Percentiles rank a stretch among this genome's conserved stretches.
Evolutionary conservation across 75 land plant genomes (phyloP).

Genomic region (Pseudotsuga menziesii): DNA sequence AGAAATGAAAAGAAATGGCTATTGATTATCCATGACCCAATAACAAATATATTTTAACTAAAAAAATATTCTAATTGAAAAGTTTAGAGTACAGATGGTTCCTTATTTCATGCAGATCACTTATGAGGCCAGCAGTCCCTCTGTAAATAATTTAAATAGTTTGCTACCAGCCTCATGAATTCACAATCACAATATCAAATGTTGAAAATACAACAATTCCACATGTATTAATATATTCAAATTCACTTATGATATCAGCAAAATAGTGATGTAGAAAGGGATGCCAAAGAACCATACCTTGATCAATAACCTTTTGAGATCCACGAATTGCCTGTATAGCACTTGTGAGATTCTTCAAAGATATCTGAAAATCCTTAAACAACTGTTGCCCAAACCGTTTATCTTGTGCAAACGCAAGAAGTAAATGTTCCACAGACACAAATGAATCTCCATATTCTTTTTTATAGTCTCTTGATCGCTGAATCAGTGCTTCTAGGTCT

Average conservation of each 20-base stretch:
- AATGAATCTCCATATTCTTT: conserved; percentile 84
- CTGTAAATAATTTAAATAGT: not conserved
- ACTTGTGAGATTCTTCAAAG: conserved; percentile 51
- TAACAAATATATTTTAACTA: not conserved
- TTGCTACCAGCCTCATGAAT: not conserved
- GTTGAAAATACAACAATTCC: not conserved
- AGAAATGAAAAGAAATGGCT: not conserved
- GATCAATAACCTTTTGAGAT: conserved; percentile 77
- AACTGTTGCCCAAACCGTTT: conserved; percentile 85
- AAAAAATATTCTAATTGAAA: not conserved
- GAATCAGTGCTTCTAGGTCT: conserved; percentile 63
- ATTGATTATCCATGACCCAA: not conserved
- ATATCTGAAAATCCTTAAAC: conserved; percentile 72
- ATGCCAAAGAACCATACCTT: conserved; percentile 44
- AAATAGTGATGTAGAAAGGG: not conserved
- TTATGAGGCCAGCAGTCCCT: not conserved
- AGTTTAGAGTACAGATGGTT: not conserved
- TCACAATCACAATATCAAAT: not conserved
- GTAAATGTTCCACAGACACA: conserved; percentile 88
- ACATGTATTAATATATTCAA: not conserved
- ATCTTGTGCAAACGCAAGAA: conserved; percentile 66
- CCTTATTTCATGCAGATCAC: not conserved
- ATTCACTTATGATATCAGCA: not conserved
- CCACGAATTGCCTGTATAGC: conserved; percentile 81
- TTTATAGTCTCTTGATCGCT: conserved; percentile 61